Conservation (phyloP, 2,329 filamentous ascomycete genomes). For the Colletotrichum orchidophilum region DNA sequence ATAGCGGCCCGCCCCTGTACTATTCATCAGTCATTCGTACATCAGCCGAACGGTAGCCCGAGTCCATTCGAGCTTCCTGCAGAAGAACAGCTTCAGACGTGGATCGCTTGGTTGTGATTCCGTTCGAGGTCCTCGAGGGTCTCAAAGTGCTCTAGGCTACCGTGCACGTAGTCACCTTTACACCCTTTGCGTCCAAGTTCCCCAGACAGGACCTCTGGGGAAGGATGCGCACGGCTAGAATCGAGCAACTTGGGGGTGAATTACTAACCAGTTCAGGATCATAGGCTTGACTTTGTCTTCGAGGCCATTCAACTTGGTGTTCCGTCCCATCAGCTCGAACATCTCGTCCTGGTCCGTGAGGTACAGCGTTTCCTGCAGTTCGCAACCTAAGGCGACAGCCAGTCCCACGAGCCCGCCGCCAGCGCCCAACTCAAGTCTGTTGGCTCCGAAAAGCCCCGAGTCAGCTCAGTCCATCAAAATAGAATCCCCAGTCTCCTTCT, state of each 20-base stretch:
- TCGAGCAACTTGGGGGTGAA: background rate
- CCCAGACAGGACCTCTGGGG: background rate
- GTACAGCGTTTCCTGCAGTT: slow-evolving; percentile 63
- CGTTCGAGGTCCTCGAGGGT: background rate
- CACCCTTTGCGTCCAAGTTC: background rate
- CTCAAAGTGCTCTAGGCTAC: background rate
- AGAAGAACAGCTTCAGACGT: background rate
- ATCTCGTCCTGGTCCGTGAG: slow-evolving; percentile 92
- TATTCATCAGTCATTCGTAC: slow-evolving; percentile 15
- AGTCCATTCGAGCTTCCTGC: background rate
- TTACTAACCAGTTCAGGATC: slow-evolving; percentile 81
- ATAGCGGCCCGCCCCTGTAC: slow-evolving; percentile 68
- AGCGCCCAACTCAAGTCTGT: slow-evolving; percentile 88
- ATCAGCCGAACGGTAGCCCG: slow-evolving; percentile 6
- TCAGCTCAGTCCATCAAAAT: slow-evolving; percentile 7
- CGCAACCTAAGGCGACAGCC: slow-evolving; percentile 62
- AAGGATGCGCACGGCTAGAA: slow-evolving; percentile 10
- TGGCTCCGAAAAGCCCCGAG: slow-evolving; percentile 21
- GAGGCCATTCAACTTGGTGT: slow-evolving; percentile 84
- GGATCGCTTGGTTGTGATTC: background rate
- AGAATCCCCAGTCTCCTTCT: background rate
- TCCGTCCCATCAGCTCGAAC: slow-evolving; percentile 85
- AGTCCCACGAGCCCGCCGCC: slow-evolving; percentile 88
- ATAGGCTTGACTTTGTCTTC: slow-evolving; percentile 69
- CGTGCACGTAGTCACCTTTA: background rate